Evolutionary conservation across 495 filamentous ascomycete genomes (phyloP).

Genomic region (Poronia punctata): DNA sequence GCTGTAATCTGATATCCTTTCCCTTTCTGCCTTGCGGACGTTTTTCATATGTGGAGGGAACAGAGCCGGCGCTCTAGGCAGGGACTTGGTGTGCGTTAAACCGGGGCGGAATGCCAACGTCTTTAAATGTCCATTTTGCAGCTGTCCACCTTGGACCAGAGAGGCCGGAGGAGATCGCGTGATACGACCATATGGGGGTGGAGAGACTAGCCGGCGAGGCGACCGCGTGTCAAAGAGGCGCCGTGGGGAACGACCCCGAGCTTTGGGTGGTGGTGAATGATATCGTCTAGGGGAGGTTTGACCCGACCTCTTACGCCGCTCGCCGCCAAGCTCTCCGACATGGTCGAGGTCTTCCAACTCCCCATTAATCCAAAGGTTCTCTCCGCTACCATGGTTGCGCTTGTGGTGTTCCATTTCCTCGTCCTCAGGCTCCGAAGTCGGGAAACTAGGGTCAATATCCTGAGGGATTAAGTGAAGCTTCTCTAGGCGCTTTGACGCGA

Average conservation of each 20-base stretch:
- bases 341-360: constrained; percentile 50
- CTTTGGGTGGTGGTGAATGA: constrained; percentile 42
- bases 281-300: constrained; percentile 35
- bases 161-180: constrained; percentile 41
- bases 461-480: constrained; percentile 78
- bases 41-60: constrained; percentile 50
- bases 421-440: constrained; percentile 84
- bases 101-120: constrained; percentile 56
- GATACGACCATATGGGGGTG: constrained; percentile 37
- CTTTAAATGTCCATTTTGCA: constrained; percentile 41
- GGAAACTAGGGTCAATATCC: constrained; percentile 96
- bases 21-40: constrained; percentile 20
- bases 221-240: constrained; percentile 58
- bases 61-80: constrained; percentile 64
- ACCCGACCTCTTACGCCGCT: constrained; percentile 29
- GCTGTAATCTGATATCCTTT: constrained; percentile 26
- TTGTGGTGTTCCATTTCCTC: constrained; percentile 57
- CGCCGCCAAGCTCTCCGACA: constrained; percentile 25
- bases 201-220: constrained; percentile 63
- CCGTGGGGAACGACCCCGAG: constrained; percentile 45
- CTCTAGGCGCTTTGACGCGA: constrained; percentile 70
- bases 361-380: constrained; percentile 50
- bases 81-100: constrained; percentile 66
- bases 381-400: constrained; percentile 47
- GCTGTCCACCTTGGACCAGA: constrained; percentile 26